Conservation (phyloP, 805 yeast species). For the Lipomyces chichibuensis region DNA sequence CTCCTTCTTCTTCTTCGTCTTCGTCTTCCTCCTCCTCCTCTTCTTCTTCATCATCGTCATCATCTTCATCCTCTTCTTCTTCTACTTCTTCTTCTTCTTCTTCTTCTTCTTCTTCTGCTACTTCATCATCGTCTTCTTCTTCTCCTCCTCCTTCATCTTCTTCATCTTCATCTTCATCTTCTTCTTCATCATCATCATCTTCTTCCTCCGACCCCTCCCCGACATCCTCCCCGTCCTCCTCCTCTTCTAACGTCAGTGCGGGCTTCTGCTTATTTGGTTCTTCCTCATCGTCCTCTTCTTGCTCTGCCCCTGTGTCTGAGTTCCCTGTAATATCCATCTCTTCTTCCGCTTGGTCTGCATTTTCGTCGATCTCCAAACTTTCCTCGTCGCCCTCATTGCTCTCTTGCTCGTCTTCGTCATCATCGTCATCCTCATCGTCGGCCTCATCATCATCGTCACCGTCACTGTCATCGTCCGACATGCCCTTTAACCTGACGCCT, state of each 20-base stretch:
- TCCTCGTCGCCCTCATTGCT: no score
- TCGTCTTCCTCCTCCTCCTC: conserved; percentile 16
- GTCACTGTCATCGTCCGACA: conserved; percentile 2
- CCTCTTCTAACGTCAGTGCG: no score
- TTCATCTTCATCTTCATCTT: background rate
- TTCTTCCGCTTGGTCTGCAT: background rate
- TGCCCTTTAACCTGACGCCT: background rate
- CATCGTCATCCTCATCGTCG: background rate
- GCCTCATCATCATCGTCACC: background rate
- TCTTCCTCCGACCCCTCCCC: no score
- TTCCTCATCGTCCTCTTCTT: no score
- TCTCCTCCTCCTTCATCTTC: conserved; percentile 11
- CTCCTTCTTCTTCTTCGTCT: conserved; percentile 2
- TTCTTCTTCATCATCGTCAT: conserved; percentile 7
- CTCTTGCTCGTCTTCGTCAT: background rate
- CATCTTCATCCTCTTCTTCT: background rate
- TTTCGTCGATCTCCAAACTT: no score
- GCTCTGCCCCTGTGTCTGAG: no score
- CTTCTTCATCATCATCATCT: no score
- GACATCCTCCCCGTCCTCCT: no score
- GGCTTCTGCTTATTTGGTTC: no score
- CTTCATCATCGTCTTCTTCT: conserved; percentile 24
- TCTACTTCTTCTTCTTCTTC: conserved; percentile 3
- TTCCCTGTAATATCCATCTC: no score
- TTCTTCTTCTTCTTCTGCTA: background rate